Evolutionary conservation across 768 basidiomycete species (phyloP), one percentile per base, ranked within the genome.

Genomic region (Coprinopsis marcescibilis): DNA sequence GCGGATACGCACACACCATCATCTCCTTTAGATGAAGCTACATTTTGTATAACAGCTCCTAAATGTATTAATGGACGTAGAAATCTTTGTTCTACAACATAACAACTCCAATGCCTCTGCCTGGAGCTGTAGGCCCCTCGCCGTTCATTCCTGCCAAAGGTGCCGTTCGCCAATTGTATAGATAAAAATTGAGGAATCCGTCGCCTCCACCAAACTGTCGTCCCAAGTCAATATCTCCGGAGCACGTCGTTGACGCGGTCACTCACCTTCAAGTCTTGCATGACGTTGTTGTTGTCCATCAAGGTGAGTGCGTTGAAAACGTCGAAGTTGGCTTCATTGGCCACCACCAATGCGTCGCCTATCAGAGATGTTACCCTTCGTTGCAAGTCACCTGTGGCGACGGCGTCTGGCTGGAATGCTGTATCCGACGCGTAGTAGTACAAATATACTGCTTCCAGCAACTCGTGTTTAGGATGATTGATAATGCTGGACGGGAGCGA

Each of bases 281-380:
- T 62, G 64, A 99, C 82, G 37, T 75, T 60, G 46, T 80, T 73
- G 63, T 97, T 99, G 63, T 99, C 96, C 86, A 97, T 92, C 53
- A 96, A 63, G 13, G 94, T 94, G 58, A 98, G 65, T 1, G 89
- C 89, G 63, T 99, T 99, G 66, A 98, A 83, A 12, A 99, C 96
- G 60, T 99, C 96, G 57, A 99, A 97, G 32, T 83, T 82, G 38
- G 87, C 86, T 45, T 82, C 76, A 48, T 85, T 78, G 1, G 94
- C 94, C 43, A 93, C 64, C 49, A 86, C 71, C 51, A 97, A 60
- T 1, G 90, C 84, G 63, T 98, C 95, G 7, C 75, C 74, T 20
- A 95, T 72, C 42, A 99, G 69, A 6, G 73, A 72, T 43, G 75
- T 68, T 49, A 99, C 67, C 34, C 94, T 76, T 50, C 74, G 73